Conservation (phyloP, 2,329 filamentous ascomycete species). For the Calcarisporium arbuscula region DNA sequence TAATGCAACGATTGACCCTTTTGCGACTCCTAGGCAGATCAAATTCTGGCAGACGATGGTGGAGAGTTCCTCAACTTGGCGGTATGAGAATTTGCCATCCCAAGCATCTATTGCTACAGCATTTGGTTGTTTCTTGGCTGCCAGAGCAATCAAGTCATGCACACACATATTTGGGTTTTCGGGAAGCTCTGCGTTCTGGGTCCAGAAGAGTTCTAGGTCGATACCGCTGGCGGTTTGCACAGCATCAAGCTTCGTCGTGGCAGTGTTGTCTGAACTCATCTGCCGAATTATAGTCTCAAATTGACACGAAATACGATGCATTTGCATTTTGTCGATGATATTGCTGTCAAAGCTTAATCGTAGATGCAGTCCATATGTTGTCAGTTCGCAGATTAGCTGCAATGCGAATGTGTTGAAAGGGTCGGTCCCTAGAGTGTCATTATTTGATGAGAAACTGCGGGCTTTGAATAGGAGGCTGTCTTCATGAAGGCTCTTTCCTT, state of each 20-base stretch:
- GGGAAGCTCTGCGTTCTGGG: neutral
- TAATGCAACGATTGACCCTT: slow-evolving; percentile 5
- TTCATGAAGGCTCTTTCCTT: slow-evolving; percentile 4
- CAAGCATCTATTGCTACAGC: slow-evolving; percentile 4
- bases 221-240: slow-evolving; percentile 1
- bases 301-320: slow-evolving; percentile 1
- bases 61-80: slow-evolving; percentile 3
- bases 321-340: slow-evolving; percentile 1
- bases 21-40: slow-evolving; percentile 1
- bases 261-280: slow-evolving; percentile 1
- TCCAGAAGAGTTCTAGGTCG: slow-evolving; percentile 3
- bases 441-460: slow-evolving; percentile 5
- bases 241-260: neutral
- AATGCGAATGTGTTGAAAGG: slow-evolving; percentile 6
- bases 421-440: slow-evolving; percentile 5
- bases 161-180: neutral
- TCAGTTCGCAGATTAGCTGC: slow-evolving; percentile 5
- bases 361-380: neutral
- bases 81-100: slow-evolving; percentile 5
- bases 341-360: slow-evolving; percentile 5
- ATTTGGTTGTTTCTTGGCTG: neutral
- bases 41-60: neutral
- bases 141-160: neutral
- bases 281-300: slow-evolving; percentile 6
- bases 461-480: slow-evolving; percentile 4